Evolutionary conservation across 306 rosid genomes (phyloP).

Genomic region (Sindora glabra): DNA sequence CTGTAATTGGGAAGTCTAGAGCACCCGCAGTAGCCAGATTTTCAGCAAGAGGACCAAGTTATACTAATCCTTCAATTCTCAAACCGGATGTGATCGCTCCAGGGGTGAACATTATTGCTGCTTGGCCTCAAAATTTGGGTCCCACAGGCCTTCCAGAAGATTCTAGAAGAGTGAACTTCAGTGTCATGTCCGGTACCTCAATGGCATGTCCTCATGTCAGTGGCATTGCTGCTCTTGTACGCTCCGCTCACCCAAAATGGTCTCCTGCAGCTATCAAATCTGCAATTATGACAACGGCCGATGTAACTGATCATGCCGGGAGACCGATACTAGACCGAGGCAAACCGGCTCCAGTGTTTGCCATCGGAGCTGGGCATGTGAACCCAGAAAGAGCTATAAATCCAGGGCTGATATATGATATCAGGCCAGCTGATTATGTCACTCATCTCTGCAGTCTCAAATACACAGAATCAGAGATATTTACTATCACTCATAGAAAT

Average conservation of each 20-base stretch:
- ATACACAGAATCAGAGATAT: conserved; percentile 51
- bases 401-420: conserved; percentile 75
- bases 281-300: conserved; percentile 88
- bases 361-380: conserved; percentile 74
- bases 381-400: conserved; percentile 62
- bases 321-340: conserved; percentile 68
- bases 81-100: conserved; percentile 95
- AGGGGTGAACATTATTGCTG: conserved; percentile 91
- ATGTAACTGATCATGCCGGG: conserved; percentile 51
- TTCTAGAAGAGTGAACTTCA: conserved; percentile 68
- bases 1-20: conserved; percentile 56
- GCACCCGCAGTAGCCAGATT: conserved; percentile 86
- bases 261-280: conserved; percentile 75
- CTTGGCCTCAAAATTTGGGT: conserved; percentile 97
- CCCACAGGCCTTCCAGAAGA: conserved; percentile 83
- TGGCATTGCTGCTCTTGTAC: conserved; percentile 77
- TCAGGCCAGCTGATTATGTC: conserved; percentile 56
- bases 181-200: conserved; percentile 92
- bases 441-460: conserved; percentile 75
- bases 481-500: conserved; percentile 63
- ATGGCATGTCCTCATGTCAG: conserved; percentile 95
- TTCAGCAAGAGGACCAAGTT: conserved; percentile 88
- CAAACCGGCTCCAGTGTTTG: conserved; percentile 55
- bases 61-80: conserved; percentile 72
- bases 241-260: conserved; percentile 70